Conservation (phyloP, 176 grass and related monocot genomes). For the Cenchrus americanus region DNA sequence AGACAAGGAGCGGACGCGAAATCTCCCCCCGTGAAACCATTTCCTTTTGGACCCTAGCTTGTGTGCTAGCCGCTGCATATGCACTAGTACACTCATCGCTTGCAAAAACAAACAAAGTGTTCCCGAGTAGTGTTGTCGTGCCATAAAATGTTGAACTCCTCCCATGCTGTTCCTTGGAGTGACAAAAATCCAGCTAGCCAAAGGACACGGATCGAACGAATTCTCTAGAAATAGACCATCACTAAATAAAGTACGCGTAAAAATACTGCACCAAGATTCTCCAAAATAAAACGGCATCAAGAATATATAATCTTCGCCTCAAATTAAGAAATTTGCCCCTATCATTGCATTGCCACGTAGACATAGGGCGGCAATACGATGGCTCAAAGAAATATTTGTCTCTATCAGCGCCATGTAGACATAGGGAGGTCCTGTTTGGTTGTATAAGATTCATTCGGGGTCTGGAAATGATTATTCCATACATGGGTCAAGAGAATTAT, state of each 20-base stretch:
- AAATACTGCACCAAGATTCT: constrained; percentile 11
- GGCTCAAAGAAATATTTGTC: too few relatives aligned
- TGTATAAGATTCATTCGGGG: too few relatives aligned
- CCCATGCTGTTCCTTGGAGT: constrained; percentile 38
- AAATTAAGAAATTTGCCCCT: too few relatives aligned
- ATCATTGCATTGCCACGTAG: too few relatives aligned
- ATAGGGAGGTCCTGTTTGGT: too few relatives aligned
- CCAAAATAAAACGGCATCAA: background rate
- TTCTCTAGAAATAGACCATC: constrained; percentile 44
- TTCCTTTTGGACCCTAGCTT: constrained; percentile 39
- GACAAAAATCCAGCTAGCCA: constrained; percentile 54
- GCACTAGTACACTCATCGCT: constrained; percentile 41
- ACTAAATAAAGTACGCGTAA: background rate
- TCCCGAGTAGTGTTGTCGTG: constrained; percentile 21
- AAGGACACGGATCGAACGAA: constrained; percentile 23
- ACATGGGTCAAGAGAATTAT: too few relatives aligned
- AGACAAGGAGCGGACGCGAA: constrained; percentile 47
- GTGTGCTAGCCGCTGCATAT: constrained; percentile 1
- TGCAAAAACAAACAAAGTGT: constrained; percentile 39
- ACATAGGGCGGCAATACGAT: too few relatives aligned
- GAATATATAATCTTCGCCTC: background rate
- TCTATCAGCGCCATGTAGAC: too few relatives aligned
- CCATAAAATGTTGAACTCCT: constrained; percentile 19
- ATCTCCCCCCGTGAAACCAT: constrained; percentile 53
- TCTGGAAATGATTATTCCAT: too few relatives aligned